phyloP scores from a whole-genome alignment of 257 asterid species.

The Solanum pinnatisectum region DNA sequence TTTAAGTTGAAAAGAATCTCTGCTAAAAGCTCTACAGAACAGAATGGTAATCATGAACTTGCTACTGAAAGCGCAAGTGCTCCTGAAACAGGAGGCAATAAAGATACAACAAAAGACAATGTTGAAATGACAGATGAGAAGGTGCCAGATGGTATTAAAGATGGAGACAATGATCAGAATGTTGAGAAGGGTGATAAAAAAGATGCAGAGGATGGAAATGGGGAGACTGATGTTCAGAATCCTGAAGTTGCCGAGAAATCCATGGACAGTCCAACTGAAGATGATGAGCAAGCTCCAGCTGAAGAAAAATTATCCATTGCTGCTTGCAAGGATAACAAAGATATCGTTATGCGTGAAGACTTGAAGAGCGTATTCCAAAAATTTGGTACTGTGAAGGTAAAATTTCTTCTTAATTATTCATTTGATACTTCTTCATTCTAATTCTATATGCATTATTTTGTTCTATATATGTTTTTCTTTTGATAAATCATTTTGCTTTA shows the following conservation, averaged over 20 bases:
- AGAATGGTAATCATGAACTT: conserved; percentile 29
- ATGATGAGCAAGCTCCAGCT: conserved; percentile 26
- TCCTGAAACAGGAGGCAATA: conserved; percentile 28
- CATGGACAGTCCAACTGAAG: conserved; percentile 15
- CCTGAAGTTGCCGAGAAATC: conserved; percentile 36
- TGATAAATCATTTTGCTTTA: background rate
- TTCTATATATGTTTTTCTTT: background rate
- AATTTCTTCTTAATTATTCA: background rate
- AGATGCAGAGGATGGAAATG: conserved; percentile 8
- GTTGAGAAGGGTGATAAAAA: background rate
- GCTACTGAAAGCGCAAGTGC: conserved; percentile 17
- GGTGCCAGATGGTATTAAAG: conserved; percentile 5
- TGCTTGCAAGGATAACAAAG: conserved; percentile 52
- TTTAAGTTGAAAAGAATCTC: conserved; percentile 60
- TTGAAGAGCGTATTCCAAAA: conserved; percentile 51
- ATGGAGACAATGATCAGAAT: background rate
- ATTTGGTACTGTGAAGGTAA: conserved; percentile 85
- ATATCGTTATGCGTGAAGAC: conserved; percentile 86
- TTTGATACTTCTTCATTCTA: background rate
- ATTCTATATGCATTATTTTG: background rate
- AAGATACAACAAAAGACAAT: conserved; percentile 15
- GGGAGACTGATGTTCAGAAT: conserved; percentile 24
- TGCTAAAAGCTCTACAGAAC: conserved; percentile 23
- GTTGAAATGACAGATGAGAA: conserved; percentile 22
- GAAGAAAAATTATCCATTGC: conserved; percentile 27